A percentile compares a stretch with the other conserved stretches of the same genome.
phyloP scores from a whole-genome alignment of 306 rosid genomes.

The Sophora flavescens region DNA sequence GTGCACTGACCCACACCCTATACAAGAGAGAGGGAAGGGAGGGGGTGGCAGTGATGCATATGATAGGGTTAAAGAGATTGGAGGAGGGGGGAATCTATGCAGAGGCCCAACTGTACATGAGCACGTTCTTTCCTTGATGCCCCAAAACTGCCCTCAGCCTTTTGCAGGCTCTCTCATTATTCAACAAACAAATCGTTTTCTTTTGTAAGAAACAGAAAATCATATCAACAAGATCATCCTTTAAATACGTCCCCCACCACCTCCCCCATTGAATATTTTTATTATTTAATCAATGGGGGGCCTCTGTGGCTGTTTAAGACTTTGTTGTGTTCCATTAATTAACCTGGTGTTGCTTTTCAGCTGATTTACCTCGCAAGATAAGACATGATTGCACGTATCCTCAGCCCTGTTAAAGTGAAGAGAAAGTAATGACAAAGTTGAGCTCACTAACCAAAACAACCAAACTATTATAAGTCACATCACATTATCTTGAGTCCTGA shows the following conservation, averaged over 20 bases:
- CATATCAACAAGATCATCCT: constrained; percentile 48
- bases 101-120: constrained; percentile 55
- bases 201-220: constrained; percentile 38
- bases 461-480: constrained; percentile 45
- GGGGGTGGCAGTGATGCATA: constrained; percentile 43
- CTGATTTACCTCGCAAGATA: constrained; percentile 55
- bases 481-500: constrained; percentile 10
- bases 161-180: constrained; percentile 51
- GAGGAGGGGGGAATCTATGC: constrained; percentile 67
- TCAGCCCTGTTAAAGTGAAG: constrained; percentile 44
- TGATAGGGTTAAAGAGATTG: constrained; percentile 55
- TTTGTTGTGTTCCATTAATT: constrained; percentile 47
- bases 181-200: constrained; percentile 44
- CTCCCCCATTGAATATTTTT: constrained; percentile 31
- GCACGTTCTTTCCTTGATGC: constrained; percentile 69
- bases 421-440: constrained; percentile 45
- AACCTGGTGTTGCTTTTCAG: constrained; percentile 46
- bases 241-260: constrained; percentile 32
- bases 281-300: constrained; percentile 30
- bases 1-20: constrained; percentile 49
- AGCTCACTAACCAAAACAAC: constrained; percentile 41
- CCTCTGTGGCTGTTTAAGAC: constrained; percentile 12
- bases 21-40: constrained; percentile 19
- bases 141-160: constrained; percentile 54
- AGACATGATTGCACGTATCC: constrained; percentile 55